phyloP scores from a whole-genome alignment of 2,329 filamentous ascomycete genomes.

The Aspergillus oerlinghausenensis region DNA sequence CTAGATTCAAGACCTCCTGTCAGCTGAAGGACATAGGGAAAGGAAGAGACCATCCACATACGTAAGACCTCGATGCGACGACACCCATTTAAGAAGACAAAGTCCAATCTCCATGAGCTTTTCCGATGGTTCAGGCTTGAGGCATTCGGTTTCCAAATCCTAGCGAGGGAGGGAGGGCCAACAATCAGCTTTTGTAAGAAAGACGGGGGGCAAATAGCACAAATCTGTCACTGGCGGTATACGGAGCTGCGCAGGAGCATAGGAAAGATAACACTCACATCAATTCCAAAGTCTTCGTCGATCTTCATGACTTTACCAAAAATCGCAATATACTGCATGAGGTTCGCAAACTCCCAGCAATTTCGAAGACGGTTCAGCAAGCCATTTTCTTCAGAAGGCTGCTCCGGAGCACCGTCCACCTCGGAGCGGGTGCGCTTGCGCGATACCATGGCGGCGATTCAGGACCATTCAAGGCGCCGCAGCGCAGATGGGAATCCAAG shows the following conservation, averaged over 20 bases:
- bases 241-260: not conserved
- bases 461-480: conserved; percentile 26
- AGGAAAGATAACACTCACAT: conserved; percentile 54
- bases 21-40: conserved; percentile 1
- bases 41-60: conserved; percentile 47
- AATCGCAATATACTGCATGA: conserved; percentile 88
- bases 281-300: conserved; percentile 80
- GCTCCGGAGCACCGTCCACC: conserved; percentile 48
- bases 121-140: conserved; percentile 68
- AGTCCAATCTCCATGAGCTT: conserved; percentile 78
- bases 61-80: conserved; percentile 88
- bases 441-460: conserved; percentile 46
- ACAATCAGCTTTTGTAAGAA: conserved; percentile 8
- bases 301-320: conserved; percentile 90
- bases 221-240: not conserved
- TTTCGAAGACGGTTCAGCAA: conserved; percentile 69
- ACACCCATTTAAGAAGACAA: conserved; percentile 83
- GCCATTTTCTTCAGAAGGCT: conserved; percentile 31
- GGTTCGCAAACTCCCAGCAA: conserved; percentile 92
- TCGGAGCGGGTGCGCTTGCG: conserved; percentile 55
- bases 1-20: conserved; percentile 44
- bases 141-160: conserved; percentile 84
- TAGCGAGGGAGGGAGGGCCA: conserved; percentile 38
- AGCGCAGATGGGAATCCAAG: conserved; percentile 12
- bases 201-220: not conserved